Evolutionary conservation across 1,284 basidiomycete species (phyloP), one percentile per base, ranked within the genome.

Genomic region (Phlebopus sp.): DNA sequence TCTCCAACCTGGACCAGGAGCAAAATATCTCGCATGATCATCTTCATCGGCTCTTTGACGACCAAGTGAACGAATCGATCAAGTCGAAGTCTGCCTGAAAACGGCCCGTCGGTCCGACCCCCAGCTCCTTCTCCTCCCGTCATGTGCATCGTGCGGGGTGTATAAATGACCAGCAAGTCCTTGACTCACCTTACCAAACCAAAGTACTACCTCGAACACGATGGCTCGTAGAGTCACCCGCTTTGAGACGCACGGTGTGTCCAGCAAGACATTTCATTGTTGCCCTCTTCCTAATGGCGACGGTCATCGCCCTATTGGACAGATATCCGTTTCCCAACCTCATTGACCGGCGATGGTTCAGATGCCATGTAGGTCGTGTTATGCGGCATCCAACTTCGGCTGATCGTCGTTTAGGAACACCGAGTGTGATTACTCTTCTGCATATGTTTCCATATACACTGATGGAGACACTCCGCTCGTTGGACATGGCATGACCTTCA

Each of bases 401-500:
- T 49, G 31, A 39, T 25, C 27, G 27, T 14, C 37, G 34, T 25
- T 40, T 37, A 90, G 87, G 91, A 95, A 96, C 70, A 90, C 89
- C 35, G 90, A 91, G 50, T 95, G 93, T 69, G 92, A 97, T 70
- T 97, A 97, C 72, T 93, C 90, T 1, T 90, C 92, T 1, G 94
- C 94, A 2, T 97, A 97, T 66, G 76, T 97, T 39, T 81, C 82
- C 8, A 74, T 97, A 47, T 73, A 81, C 58, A 94, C 93, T 3
- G 77, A 83, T 41, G 63, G 62, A 0, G 63, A 62, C 44, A 71
- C 78, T 4, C 77, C 82, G 46, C 81, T 94, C 41, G 78, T 84
- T 45, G 92, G 93, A 27, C 84, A 92, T 59, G 93, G 94, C 44
- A 93, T 96, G 93, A 95, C 94, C 11, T 97, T 97, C 68, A 96